Evolutionary conservation across 495 filamentous ascomycete genomes (phyloP), one percentile per base, ranked within the genome.

Genomic region (Aspergillus coremiiformis): DNA sequence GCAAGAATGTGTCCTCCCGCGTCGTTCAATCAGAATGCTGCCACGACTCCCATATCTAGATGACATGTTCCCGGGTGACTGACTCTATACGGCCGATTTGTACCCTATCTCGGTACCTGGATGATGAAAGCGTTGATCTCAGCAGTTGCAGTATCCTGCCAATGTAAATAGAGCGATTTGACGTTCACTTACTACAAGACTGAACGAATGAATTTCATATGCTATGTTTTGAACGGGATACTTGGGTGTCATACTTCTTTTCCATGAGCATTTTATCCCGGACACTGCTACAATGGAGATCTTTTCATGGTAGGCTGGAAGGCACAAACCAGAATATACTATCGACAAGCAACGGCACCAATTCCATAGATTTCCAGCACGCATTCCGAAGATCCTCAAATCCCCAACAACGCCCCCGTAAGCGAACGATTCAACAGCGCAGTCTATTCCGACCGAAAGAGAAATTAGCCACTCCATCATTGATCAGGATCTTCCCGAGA

Each of bases 1-100:
- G 54, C 30, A 75, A 76, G 65, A 84, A 84, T 57, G 60, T 64
- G 43, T 67, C 77, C 11, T 81, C 76, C 11, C 64, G 77, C 17
- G 62, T 83, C 6, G 71, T 74, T n/a, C 9, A 17, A 24, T 51
- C 52, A 1, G 55, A 61, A 15, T 61, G 59, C 39, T 71, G 68
- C 48, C 66, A 65, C 0, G 60, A 60, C 23, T 55, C 66, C 9
- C 68, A 69, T 32, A 65, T 71, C n/a, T 71, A 60, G 27, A n/a
- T 1, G n/a, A 14, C 10, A 20, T 19, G 14, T 19, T 15, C 30
- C 2, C 8, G 7, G 7, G 7, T 14, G 3, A n/a, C 5, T 24
- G 15, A 29, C 6, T 7, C 7, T 29, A 30, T 30, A 26, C 19
- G 22, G 27, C 12, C 41, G 6, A 9, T 5, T 12, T 23, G 26